These are phyloP conservation scores for Podaxis rugospora DNA, from an alignment of 768 basidiomycete genomes.

Conservation along the genomic window DNA sequence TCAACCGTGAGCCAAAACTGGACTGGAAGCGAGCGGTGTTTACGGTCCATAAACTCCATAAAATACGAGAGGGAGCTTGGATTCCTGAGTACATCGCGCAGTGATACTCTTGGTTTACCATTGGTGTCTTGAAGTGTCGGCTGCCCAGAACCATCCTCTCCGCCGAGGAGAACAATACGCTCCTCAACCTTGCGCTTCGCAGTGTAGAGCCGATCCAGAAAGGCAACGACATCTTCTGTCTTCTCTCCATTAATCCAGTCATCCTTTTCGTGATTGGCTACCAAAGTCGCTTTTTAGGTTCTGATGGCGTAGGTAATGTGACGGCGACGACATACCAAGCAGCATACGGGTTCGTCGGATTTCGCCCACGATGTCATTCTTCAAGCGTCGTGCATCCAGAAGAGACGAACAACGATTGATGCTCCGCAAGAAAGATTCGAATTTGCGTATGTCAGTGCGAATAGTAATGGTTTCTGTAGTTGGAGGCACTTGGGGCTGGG, in stretches of 20 bases:
- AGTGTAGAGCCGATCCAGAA: slow-evolving; percentile 82
- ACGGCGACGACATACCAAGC: slow-evolving; percentile 45
- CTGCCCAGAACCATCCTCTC: slow-evolving; percentile 40
- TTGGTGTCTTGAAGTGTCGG: slow-evolving; percentile 37
- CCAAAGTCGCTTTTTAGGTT: background rate
- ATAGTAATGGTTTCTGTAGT: slow-evolving; percentile 75
- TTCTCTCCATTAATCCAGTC: slow-evolving; percentile 86
- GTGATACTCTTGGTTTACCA: slow-evolving; percentile 45
- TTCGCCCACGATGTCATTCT: slow-evolving; percentile 92
- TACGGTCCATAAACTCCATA: slow-evolving; percentile 98
- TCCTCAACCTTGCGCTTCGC: slow-evolving; percentile 87
- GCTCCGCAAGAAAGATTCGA: slow-evolving; percentile 87
- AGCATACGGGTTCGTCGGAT: slow-evolving; percentile 74
- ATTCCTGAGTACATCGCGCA: slow-evolving; percentile 81
- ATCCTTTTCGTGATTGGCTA: slow-evolving; percentile 82
- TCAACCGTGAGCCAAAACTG: slow-evolving; percentile 99
- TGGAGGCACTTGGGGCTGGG: slow-evolving; percentile 27
- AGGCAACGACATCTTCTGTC: slow-evolving; percentile 82
- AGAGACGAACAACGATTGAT: slow-evolving; percentile 80
- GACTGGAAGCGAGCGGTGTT: slow-evolving; percentile 76
- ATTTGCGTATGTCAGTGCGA: slow-evolving; percentile 75
- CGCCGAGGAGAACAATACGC: slow-evolving; percentile 76
- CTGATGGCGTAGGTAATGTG: background rate
- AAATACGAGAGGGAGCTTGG: slow-evolving; percentile 92
- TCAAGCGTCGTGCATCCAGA: slow-evolving; percentile 82